phyloP scores from a whole-genome alignment of 73 alveolate genomes.

The Urostyla sp. region DNA sequence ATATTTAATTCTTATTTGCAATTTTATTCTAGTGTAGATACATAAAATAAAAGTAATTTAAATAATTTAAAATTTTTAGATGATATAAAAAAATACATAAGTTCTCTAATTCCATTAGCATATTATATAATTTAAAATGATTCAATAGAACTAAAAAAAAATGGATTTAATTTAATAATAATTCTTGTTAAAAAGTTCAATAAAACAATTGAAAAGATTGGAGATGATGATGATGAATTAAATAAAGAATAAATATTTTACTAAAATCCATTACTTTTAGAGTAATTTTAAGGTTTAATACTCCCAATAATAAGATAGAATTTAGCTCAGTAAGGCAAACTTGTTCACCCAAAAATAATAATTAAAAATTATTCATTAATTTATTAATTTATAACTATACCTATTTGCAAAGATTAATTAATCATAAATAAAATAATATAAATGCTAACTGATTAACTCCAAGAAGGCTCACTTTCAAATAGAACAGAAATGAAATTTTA shows the following conservation, averaged over 20 bases:
- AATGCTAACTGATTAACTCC: constrained; percentile 2
- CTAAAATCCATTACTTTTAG: constrained; percentile 24
- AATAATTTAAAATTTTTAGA: neutral
- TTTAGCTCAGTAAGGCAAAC: neutral
- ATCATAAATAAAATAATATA: neutral
- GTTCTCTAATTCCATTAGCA: neutral
- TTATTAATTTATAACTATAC: constrained; percentile 12
- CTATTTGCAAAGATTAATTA: constrained; percentile 35
- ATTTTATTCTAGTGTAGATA: neutral
- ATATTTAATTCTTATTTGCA: neutral
- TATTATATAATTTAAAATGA: constrained; percentile 26
- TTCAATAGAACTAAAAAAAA: neutral
- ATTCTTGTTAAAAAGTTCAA: constrained; percentile 15
- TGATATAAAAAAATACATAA: constrained; percentile 3
- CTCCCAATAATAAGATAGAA: constrained; percentile 27
- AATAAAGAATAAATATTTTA: neutral
- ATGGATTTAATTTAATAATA: constrained; percentile 10
- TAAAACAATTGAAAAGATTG: constrained; percentile 19
- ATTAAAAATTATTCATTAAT: constrained; percentile 11
- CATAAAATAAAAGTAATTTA: neutral
- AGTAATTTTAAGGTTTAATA: constrained; percentile 19
- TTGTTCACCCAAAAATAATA: constrained; percentile 1
- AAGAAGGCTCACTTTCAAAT: neutral
- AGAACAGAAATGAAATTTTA: constrained; percentile 22
- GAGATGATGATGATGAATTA: constrained; percentile 46